phyloP scores from a whole-genome alignment of 192 early-diverging fungal species.

The Umbelopsis sp. region DNA sequence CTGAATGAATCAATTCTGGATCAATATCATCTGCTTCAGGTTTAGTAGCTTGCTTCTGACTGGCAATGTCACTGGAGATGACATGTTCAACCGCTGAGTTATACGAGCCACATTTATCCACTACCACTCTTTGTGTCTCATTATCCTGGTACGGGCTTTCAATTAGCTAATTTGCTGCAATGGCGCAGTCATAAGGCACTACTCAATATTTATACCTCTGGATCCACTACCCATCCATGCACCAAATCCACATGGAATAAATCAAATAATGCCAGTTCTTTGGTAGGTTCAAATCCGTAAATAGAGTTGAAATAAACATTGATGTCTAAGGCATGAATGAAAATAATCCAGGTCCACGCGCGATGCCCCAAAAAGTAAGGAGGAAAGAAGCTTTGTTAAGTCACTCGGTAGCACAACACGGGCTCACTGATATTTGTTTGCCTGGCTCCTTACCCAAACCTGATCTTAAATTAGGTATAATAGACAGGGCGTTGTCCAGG shows the following conservation, averaged over 20 bases:
- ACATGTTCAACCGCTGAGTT: conserved; percentile 82
- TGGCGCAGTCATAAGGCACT: neutral
- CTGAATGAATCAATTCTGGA: neutral
- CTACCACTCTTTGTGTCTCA: conserved; percentile 57
- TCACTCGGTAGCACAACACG: neutral
- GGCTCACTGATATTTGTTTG: neutral
- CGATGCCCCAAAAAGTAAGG: conserved; percentile 4
- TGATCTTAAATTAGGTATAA: conserved; percentile 63
- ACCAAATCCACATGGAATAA: conserved; percentile 79
- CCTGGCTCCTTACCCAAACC: conserved; percentile 48
- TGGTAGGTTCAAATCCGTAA: conserved; percentile 75
- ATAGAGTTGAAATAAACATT: conserved; percentile 83
- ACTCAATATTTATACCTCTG: conserved; percentile 40
- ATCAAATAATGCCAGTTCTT: conserved; percentile 70
- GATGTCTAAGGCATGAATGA: conserved; percentile 64
- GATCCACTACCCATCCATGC: conserved; percentile 90
- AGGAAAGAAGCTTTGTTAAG: conserved; percentile 9
- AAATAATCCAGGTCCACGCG: neutral
- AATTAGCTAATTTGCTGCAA: neutral
- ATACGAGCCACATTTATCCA: conserved; percentile 65
- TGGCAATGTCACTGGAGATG: neutral
- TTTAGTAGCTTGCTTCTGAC: neutral
- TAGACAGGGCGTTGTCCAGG: conserved; percentile 54
- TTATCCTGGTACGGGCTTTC: conserved; percentile 39
- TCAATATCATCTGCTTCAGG: conserved; percentile 1